phyloP scores from a whole-genome alignment of 140 eudicot species.

The Erigeron philadelphicus region DNA sequence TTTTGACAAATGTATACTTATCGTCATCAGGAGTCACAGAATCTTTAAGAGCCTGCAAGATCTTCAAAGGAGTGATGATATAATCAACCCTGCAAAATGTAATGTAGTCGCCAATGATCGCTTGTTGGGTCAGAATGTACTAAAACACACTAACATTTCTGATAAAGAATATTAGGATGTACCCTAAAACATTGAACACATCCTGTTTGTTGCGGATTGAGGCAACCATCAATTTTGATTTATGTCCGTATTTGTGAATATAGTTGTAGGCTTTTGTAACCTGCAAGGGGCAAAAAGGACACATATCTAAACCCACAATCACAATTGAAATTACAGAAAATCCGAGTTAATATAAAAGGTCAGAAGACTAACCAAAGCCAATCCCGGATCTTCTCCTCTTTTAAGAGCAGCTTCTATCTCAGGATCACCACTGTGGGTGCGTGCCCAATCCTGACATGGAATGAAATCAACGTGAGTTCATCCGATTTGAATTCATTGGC shows the following conservation, averaged over 20 bases:
- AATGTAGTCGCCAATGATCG: background rate
- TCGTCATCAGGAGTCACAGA: conserved; percentile 86
- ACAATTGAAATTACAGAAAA: conserved; percentile 12
- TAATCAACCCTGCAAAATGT: conserved; percentile 75
- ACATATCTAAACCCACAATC: background rate
- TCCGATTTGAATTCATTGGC: background rate
- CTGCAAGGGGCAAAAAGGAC: conserved; percentile 30
- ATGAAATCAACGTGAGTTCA: conserved; percentile 13
- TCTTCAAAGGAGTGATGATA: conserved; percentile 88
- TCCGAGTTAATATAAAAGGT: conserved; percentile 11
- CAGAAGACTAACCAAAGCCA: conserved; percentile 78
- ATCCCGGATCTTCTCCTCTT: conserved; percentile 98
- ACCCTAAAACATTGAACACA: conserved; percentile 81
- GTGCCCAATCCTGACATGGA: conserved; percentile 79
- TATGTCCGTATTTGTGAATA: conserved; percentile 84
- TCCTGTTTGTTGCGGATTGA: conserved; percentile 96
- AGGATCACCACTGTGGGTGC: conserved; percentile 81
- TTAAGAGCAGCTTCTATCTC: conserved; percentile 79
- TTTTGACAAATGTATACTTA: conserved; percentile 64
- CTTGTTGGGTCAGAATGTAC: background rate
- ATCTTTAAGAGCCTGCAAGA: conserved; percentile 85
- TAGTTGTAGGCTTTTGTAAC: conserved; percentile 92
- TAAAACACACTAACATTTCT: background rate
- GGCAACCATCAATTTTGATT: conserved; percentile 95
- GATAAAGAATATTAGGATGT: conserved; percentile 7